These are phyloP conservation scores for Xylaria sp. DNA, from an alignment of 2,329 filamentous ascomycete genomes.

Conservation along the genomic window DNA sequence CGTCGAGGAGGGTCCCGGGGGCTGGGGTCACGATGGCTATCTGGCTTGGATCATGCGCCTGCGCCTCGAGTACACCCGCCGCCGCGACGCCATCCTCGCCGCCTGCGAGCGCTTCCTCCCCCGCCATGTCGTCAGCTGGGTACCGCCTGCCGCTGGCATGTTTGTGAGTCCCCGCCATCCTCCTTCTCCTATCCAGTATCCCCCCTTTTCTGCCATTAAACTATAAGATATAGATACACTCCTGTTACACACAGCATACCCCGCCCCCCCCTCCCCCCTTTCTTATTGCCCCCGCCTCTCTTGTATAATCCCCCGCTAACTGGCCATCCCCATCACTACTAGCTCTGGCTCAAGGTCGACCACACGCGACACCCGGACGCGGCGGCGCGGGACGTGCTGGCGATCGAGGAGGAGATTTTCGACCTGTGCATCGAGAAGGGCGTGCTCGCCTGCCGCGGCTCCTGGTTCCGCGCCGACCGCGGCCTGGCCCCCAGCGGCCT, in stretches of 20 bases:
- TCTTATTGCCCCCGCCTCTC: neutral
- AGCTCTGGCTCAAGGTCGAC: constrained; percentile 76
- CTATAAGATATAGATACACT: too few relatives aligned
- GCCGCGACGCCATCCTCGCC: constrained; percentile 74
- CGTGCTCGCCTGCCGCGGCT: constrained; percentile 80
- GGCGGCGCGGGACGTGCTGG: constrained; percentile 54
- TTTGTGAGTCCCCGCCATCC: constrained; percentile 66
- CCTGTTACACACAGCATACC: too few relatives aligned
- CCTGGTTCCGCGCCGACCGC: constrained; percentile 85
- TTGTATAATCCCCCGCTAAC: constrained; percentile 27
- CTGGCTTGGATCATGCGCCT: constrained; percentile 86
- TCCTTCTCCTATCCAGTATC: neutral
- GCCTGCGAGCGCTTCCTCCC: constrained; percentile 83
- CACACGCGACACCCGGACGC: constrained; percentile 66
- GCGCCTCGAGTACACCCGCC: constrained; percentile 76
- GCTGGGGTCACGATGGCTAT: constrained; percentile 92
- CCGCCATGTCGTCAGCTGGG: constrained; percentile 75
- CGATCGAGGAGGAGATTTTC: constrained; percentile 88
- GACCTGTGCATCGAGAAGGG: constrained; percentile 72
- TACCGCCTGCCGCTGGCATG: constrained; percentile 84
- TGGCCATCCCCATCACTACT: constrained; percentile 1
- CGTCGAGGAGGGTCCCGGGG: constrained; percentile 91
- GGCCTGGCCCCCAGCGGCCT: constrained; percentile 63
- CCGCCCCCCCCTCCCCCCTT: neutral
- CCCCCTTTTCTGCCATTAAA: neutral